A percentile compares a stretch with the other conserved stretches of the same genome.
phyloP scores from a whole-genome alignment of 2,329 filamentous ascomycete species.

The Sporothrix luriei region DNA sequence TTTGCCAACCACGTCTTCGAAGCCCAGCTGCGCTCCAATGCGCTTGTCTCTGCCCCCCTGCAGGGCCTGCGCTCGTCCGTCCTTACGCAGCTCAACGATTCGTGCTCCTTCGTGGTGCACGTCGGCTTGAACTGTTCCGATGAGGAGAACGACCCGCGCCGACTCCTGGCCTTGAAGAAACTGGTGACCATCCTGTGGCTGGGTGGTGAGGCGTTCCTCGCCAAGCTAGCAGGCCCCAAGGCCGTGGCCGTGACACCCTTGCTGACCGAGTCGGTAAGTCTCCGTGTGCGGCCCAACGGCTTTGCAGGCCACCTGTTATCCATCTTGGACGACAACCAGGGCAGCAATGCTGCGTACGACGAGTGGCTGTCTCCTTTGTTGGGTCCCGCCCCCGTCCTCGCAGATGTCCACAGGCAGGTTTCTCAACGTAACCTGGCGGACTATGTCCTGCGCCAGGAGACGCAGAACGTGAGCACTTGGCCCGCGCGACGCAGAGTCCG shows the following conservation, averaged over 20 bases:
- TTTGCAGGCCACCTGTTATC: background rate
- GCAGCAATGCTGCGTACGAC: background rate
- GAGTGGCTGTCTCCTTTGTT: conserved; percentile 5
- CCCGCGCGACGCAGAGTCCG: background rate
- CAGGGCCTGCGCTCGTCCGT: background rate
- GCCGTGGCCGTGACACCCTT: background rate
- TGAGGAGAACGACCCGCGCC: background rate
- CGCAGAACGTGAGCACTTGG: background rate
- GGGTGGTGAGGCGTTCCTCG: conserved; percentile 15
- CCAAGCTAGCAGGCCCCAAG: background rate
- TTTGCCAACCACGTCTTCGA: background rate
- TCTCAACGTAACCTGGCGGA: background rate
- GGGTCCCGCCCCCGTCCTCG: background rate
- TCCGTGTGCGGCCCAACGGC: background rate
- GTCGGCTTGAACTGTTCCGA: background rate
- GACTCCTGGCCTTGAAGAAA: conserved; percentile 23
- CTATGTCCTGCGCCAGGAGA: background rate
- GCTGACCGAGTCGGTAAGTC: background rate
- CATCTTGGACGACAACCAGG: background rate
- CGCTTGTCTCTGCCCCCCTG: conserved; percentile 3
- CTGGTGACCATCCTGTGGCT: conserved; percentile 20
- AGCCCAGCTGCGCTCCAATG: background rate
- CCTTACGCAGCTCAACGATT: background rate
- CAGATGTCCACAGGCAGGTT: conserved; percentile 8
- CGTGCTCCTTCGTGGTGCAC: conserved; percentile 23